Conservation (phyloP, 179 eudicot genomes). For the Patellifolia procumbens region DNA sequence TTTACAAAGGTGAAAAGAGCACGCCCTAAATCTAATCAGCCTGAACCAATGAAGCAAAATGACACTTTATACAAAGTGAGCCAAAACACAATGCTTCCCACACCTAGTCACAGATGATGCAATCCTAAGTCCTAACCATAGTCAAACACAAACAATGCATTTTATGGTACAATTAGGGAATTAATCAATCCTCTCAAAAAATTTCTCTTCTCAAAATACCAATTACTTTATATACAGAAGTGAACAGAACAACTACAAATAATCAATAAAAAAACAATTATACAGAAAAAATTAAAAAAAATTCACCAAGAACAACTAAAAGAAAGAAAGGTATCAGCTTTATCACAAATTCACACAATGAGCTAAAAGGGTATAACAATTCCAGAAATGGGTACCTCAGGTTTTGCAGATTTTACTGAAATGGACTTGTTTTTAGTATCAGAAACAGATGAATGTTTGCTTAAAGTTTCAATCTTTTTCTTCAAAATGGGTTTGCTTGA, state of each 20-base stretch:
- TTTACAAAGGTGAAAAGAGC: too few species aligned
- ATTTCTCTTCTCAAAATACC: too few species aligned
- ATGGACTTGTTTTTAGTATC: slow-evolving; percentile 38
- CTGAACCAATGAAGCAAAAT: too few species aligned
- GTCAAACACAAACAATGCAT: neutral
- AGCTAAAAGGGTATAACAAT: slow-evolving; percentile 10
- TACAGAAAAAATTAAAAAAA: slow-evolving; percentile 10
- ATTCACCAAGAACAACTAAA: neutral
- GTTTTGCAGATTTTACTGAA: slow-evolving; percentile 37
- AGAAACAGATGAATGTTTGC: slow-evolving; percentile 10
- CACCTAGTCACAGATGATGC: too few species aligned
- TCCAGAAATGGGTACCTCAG: slow-evolving; percentile 52
- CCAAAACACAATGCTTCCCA: too few species aligned
- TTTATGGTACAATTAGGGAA: too few species aligned
- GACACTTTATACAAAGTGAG: too few species aligned
- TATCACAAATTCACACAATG: neutral
- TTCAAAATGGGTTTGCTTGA: slow-evolving; percentile 16
- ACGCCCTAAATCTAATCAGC: too few species aligned
- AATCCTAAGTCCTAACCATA: neutral
- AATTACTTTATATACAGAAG: neutral
- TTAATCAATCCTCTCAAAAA: too few species aligned
- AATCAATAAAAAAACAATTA: neutral
- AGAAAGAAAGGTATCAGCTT: neutral
- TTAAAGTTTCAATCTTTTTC: slow-evolving; percentile 16
- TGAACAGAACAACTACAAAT: neutral